Base-by-base conservation (phyloP, 2,329 filamentous ascomycete genomes). In the Penicillium sp. region DNA sequence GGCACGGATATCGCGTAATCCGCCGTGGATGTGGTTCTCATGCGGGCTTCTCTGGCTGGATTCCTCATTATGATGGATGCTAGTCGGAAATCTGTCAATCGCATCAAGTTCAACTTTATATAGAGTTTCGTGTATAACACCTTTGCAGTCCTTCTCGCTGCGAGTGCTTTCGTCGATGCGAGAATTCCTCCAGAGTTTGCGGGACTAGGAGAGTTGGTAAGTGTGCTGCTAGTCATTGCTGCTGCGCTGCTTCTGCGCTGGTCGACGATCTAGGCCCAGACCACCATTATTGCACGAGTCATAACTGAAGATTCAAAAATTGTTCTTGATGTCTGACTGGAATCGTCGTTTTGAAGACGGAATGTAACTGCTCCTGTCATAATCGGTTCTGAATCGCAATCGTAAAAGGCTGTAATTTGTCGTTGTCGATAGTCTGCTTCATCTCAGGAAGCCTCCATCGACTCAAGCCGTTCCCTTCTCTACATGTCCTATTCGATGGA, bases 81-180 rank as follows among this genome's bases (percentile, higher is more conserved):
- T 1, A 77, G 74, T 1, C 59, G 57, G 12, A 66, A 65, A 1
- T 66, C 77, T 0, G 69, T 74, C 33, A 52, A 62, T 9, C 72
- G 82, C n/a, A 78, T 86, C 56, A 63, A 70, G 15, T 81, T 88
- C 70, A 89, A 89, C 62, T 88, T 90, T 62, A 71, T 60, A 0
- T 90, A 87, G 87, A 79, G 81, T 29, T 80, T 80, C 31, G 67
- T 86, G 0, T 91, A 90, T 69, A 91, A 91, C 57, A 44, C 82
- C 1, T 76, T 86, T 47, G 86, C 86, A 0, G 73, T 91, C 3
- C 67, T 88, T 37, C 73, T 89, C 0, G 86, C 81, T 0, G 77
- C 80, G 0, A 87, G 87, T 0, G 83, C 80, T 0, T 84, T 87
- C 62, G 81, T 84, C 2, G 71, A 74, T 51, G 70, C 76, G 1